A percentile compares a stretch with the other conserved stretches of the same genome.
Evolutionary conservation across 73 alveolate species (phyloP).

Genomic region (Paramecium bursaria): DNA sequence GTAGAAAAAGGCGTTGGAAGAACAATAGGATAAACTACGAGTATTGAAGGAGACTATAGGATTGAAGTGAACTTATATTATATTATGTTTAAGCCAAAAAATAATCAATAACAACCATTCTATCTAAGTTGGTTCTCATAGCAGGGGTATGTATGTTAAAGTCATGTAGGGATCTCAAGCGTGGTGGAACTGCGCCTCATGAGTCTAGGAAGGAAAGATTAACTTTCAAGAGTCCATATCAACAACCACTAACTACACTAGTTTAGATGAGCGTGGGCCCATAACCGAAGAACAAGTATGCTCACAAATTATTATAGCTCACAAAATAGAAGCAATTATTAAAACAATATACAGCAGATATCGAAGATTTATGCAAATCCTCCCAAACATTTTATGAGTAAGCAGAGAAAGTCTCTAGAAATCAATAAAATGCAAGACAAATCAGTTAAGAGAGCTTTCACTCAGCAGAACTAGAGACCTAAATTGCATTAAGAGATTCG

Average conservation of each 20-base stretch:
- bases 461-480: not conserved
- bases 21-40: too few species aligned
- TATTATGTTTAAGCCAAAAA: constrained; percentile 59
- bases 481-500: not conserved
- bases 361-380: constrained; percentile 44
- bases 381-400: not conserved
- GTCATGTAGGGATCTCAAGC: constrained; percentile 20
- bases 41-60: too few species aligned
- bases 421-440: not conserved
- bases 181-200: constrained; percentile 62
- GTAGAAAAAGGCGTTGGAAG: too few species aligned
- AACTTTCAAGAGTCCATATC: constrained; percentile 41
- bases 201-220: constrained; percentile 32
- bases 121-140: constrained; percentile 52
- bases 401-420: constrained; percentile 23
- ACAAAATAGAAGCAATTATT: not conserved
- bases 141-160: constrained; percentile 15
- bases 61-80: too few species aligned
- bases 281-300: not conserved
- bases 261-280: not conserved
- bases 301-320: not conserved
- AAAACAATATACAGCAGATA: constrained; percentile 25
- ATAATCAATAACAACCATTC: constrained; percentile 53
- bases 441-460: not conserved
- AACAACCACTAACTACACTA: constrained; percentile 32